phyloP scores from a whole-genome alignment of 345 rosid genomes.

The Mangifera indica region DNA sequence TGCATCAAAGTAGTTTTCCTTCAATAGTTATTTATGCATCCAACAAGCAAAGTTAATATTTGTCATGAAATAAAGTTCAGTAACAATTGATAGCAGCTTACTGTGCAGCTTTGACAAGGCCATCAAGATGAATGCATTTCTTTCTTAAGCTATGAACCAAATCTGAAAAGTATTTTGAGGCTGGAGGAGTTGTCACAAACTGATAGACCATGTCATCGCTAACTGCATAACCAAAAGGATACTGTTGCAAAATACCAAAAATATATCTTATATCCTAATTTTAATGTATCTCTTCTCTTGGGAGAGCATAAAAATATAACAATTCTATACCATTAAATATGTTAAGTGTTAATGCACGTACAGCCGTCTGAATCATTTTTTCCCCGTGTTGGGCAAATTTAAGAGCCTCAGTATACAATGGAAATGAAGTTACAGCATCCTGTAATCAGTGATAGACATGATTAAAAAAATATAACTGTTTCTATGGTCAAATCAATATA shows the following conservation, averaged over 20 bases:
- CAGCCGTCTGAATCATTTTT: constrained; percentile 78
- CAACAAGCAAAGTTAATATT: background rate
- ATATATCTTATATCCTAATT: background rate
- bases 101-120: constrained; percentile 42
- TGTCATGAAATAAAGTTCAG: constrained; percentile 11
- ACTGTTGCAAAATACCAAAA: constrained; percentile 24
- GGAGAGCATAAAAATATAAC: constrained; percentile 8
- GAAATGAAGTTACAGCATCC: constrained; percentile 64
- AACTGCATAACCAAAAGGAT: constrained; percentile 47
- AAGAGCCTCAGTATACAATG: constrained; percentile 56
- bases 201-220: constrained; percentile 55
- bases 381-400: constrained; percentile 66
- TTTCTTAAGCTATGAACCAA: constrained; percentile 48
- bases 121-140: constrained; percentile 48
- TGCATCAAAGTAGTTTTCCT: constrained; percentile 29
- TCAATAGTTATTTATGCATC: constrained; percentile 7
- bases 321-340: constrained; percentile 49
- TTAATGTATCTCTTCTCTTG: constrained; percentile 11
- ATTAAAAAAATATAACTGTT: background rate
- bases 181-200: constrained; percentile 56
- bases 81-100: constrained; percentile 26
- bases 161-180: constrained; percentile 54
- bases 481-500: background rate
- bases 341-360: constrained; percentile 67
- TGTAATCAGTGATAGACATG: constrained; percentile 20